Evolutionary conservation across 305 asterid genomes (phyloP).

Genomic region (Stenogyne calaminthoides): DNA sequence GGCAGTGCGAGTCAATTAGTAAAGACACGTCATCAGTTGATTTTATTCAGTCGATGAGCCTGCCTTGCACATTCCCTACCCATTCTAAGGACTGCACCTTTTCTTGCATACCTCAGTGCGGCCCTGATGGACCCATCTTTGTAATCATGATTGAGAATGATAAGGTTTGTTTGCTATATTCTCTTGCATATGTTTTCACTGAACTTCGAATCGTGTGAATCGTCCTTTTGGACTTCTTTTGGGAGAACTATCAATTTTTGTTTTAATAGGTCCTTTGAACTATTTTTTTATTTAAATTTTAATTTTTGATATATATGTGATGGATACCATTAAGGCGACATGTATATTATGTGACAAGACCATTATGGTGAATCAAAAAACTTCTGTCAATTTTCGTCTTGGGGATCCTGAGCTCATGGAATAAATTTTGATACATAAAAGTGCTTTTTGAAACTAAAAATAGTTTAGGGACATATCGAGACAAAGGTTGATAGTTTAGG

Average conservation of each 20-base stretch:
- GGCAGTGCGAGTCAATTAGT: slow-evolving; percentile 95
- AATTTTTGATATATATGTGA: too few relatives aligned
- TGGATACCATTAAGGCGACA: too few relatives aligned
- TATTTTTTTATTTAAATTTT: too few relatives aligned
- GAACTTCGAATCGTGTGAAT: too few relatives aligned
- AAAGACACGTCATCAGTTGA: slow-evolving; percentile 55
- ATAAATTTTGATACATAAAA: background rate
- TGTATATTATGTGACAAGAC: background rate
- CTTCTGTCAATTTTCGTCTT: background rate
- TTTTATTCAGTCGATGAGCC: slow-evolving; percentile 49
- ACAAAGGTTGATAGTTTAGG: too few relatives aligned
- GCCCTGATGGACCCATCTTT: slow-evolving; percentile 77
- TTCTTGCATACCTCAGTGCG: slow-evolving; percentile 72
- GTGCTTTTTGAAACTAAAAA: background rate
- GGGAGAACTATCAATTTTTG: too few relatives aligned
- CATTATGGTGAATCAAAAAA: too few relatives aligned
- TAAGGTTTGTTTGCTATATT: slow-evolving; percentile 54
- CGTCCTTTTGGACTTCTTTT: too few relatives aligned
- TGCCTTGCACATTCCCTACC: slow-evolving; percentile 80
- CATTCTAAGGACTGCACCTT: slow-evolving; percentile 79
- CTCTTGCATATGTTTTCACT: background rate
- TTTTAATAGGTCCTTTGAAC: too few relatives aligned
- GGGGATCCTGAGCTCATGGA: background rate
- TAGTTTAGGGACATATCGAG: background rate
- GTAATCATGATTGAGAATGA: slow-evolving; percentile 86